phyloP scores from a whole-genome alignment of 306 rosid genomes.

The Vigna nakashimae region DNA sequence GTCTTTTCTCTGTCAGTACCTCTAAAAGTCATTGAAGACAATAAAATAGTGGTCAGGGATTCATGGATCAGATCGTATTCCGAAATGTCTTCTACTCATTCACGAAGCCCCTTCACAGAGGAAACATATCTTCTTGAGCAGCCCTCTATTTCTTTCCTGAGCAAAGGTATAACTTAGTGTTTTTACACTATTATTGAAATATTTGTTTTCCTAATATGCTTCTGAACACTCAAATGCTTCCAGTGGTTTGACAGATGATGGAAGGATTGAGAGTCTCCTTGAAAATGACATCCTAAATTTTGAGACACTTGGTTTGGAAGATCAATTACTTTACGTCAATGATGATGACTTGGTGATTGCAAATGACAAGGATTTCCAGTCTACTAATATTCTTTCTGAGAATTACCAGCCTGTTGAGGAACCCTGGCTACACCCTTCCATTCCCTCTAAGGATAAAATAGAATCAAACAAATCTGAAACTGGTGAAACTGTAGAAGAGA shows the following conservation, averaged over 20 bases:
- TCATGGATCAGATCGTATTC: slow-evolving; percentile 74
- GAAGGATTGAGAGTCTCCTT: slow-evolving; percentile 51
- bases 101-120: slow-evolving; percentile 66
- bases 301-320: slow-evolving; percentile 49
- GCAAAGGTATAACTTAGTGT: slow-evolving; percentile 68
- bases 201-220: slow-evolving; percentile 60
- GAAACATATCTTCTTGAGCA: slow-evolving; percentile 68
- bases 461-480: slow-evolving; percentile 51
- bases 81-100: slow-evolving; percentile 51
- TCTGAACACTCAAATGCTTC: slow-evolving; percentile 99
- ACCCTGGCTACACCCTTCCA: slow-evolving; percentile 75
- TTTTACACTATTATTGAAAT: slow-evolving; percentile 43
- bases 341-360: slow-evolving; percentile 43
- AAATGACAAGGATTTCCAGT: slow-evolving; percentile 48
- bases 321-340: slow-evolving; percentile 48
- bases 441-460: slow-evolving; percentile 52
- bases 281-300: slow-evolving; percentile 58
- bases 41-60: slow-evolving; percentile 71
- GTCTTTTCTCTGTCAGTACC: slow-evolving; percentile 85
- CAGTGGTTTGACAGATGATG: slow-evolving; percentile 98
- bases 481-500: slow-evolving; percentile 50
- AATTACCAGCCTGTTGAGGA: slow-evolving; percentile 84
- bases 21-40: slow-evolving; percentile 48
- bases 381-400: slow-evolving; percentile 48
- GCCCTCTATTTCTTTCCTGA: slow-evolving; percentile 52